Evolutionary conservation across 495 filamentous ascomycete genomes (phyloP), one percentile per base, ranked within the genome.

Genomic region (Daldinia bambusicola): DNA sequence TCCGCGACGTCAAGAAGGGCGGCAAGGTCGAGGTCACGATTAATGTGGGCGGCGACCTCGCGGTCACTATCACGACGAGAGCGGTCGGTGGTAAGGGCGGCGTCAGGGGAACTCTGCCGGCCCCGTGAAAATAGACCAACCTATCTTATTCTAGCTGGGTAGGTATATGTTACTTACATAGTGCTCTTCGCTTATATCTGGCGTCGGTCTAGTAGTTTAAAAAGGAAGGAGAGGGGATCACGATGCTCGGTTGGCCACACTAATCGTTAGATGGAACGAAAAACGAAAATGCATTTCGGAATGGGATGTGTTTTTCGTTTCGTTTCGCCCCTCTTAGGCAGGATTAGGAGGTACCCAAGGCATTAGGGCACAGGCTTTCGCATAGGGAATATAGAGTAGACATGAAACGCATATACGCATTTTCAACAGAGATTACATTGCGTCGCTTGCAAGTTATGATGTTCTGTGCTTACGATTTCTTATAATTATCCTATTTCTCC

Each of bases 11-110:
- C 62, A 93, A 92, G 88, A 94, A 94, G 84, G 92, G 92, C 40
- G 85, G 87, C 70, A 97, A 95, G 84, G 89, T 98, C 68, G 95
- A 98, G 86, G 89, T 98, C 53, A 95, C 91, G 76, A 86, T 99
- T 66, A 94, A 93, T 73, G 91, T 98, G 62, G 87, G 85, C 45
- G 86, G 85, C 16, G 94, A 98, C 78, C 80, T 97, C 55, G 83
- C 83, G 63, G 84, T 97, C 66, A 91, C 90, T 65, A 84, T 97
- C 73, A 91, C 93, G 26, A 90, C 90, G 63, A 86, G 94, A 65
- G 93, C 97, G 77, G 89, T 97, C 38, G 94, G 94, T 61, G 91
- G 89, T 36, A 93, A 96, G 82, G 89, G 89, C 32, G 93, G 92
- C 63, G 92, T 96, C 40, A 86, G 94, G 69, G 93, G 94, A 30